Conservation (phyloP, 2,329 filamentous ascomycete species). For the Lasiodiplodia theobromae region DNA sequence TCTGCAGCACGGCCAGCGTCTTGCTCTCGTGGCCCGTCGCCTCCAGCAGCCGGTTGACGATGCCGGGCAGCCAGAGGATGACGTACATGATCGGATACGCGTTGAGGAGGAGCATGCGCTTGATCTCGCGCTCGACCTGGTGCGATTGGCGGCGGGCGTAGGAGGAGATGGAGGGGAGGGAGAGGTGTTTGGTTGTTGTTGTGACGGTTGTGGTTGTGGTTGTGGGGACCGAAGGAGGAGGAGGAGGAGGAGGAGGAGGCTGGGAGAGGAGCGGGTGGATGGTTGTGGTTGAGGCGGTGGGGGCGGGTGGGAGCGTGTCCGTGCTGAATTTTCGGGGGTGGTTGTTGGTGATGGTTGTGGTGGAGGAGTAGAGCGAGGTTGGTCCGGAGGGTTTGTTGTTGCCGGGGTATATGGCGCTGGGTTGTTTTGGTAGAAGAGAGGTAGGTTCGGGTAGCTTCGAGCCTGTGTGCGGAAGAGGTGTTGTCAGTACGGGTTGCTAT, state of each 20-base stretch:
- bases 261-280: constrained; percentile 1
- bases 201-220: neutral
- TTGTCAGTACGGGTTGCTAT: too few species aligned
- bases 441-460: neutral
- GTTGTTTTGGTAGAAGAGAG: neutral
- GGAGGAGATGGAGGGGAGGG: constrained; percentile 6
- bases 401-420: neutral
- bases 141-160: neutral
- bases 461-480: too few species aligned
- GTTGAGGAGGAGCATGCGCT: constrained; percentile 43
- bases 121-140: constrained; percentile 35
- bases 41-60: constrained; percentile 37
- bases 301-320: neutral
- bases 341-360: neutral
- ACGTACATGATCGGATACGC: constrained; percentile 45
- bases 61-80: constrained; percentile 45
- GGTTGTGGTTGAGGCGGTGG: constrained; percentile 1
- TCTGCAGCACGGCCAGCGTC: constrained; percentile 34
- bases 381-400: neutral
- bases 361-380: neutral
- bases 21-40: constrained; percentile 32
- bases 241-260: neutral
- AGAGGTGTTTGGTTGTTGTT: neutral
- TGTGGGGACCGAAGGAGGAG: neutral
- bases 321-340: neutral